Base-by-base conservation (phyloP, 257 asterid genomes). In the Lantana camara region DNA sequence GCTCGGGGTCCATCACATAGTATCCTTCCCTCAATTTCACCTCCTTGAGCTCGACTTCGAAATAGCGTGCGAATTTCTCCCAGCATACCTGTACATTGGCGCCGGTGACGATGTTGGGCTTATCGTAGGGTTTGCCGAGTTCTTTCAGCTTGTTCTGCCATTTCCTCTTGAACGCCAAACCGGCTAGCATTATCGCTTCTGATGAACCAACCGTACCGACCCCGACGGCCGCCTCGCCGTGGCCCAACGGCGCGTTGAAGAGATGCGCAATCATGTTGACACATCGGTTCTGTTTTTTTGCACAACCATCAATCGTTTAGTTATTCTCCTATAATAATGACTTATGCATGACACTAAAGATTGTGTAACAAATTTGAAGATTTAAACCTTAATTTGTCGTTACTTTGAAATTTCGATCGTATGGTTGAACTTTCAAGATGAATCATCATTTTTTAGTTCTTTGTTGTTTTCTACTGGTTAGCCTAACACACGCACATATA, bases 101-200 rank as follows among this genome's bases (percentile, higher is more conserved):
- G 47, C 96, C 96, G 4, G 96, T 91, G 45, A 91, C 96, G 30
- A 91, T 88, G 83, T 91, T 88, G 38, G 98, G 96, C 68, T 85
- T 91, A 82, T 91, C 96, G 56, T 3, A 29, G n/a, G 96, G 95
- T 57, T 86, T 91, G 7, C 96, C 95, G 1, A 57, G 78, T 1
- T 61, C 74, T 64, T 73, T 91, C 95, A 86, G 88, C 80, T 86
- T 91, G 85, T 91, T 88, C 64, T 91, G 98, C 98, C 98, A 91
- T 49, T 70, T 73, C 32, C 98, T 78, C 80, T 91, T 91, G 87
- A 91, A 88, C 1, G 98, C 98, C 53, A 91, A 65, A 1, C 98
- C 98, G n/a, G 98, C 98, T 6, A 88, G 82, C 98, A 88, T 88
- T 30, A 91, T 91, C 57, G 98, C 98, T 66, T 91, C 98, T 14